Base-by-base conservation (phyloP, 441 rosid genomes). In the Populus hybrid region DNA sequence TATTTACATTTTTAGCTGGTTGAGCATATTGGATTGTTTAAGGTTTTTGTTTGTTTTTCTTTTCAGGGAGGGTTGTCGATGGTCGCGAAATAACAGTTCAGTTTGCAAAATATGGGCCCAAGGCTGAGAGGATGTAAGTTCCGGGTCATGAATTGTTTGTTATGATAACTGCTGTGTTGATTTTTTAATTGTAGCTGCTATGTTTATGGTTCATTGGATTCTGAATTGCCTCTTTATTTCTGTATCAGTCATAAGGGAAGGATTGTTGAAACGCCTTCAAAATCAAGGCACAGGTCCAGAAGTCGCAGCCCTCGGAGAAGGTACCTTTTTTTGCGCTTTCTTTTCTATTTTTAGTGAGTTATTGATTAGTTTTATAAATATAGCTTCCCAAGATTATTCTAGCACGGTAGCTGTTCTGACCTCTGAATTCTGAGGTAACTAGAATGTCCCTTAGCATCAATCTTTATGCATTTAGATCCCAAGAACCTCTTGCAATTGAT, bases 21-120 rank as follows among this genome's bases (percentile, higher is more conserved):
- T 16, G n/a, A 10, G 2, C 21, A 8, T 74, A 3, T 66, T 21
- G 50, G 9, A 32, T 74, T 21, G 1, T 1, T 8, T 18, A 28
- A 26, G 28, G 24, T 0, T 20, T 9, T n/a, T 40, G 9, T 2
- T 70, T 10, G 46, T 59, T 38, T 8, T 11, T 8, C 23, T 38
- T 73, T 77, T 20, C 85, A 91, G 94, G 94, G 53, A 84, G 84
- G 75, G 86, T 87, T 79, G 94, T 91, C 30, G 94, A 89, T 82
- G 93, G 94, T 18, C 86, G 93, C 18, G 94, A 91, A 80, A 91
- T 91, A 71, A 88, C 89, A 1, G 94, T 91, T 76, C 94, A 91
- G 79, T 89, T 91, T 73, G 93, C 94, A 4, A 91, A 91, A 74
- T 91, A 91, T 75, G 94, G 94, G 7, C 94, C 94, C 10, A 89